These are phyloP conservation scores for Melanopsichium pennsylvanicum DNA, from an alignment of 1,284 basidiomycete species.

Conservation along the genomic window DNA sequence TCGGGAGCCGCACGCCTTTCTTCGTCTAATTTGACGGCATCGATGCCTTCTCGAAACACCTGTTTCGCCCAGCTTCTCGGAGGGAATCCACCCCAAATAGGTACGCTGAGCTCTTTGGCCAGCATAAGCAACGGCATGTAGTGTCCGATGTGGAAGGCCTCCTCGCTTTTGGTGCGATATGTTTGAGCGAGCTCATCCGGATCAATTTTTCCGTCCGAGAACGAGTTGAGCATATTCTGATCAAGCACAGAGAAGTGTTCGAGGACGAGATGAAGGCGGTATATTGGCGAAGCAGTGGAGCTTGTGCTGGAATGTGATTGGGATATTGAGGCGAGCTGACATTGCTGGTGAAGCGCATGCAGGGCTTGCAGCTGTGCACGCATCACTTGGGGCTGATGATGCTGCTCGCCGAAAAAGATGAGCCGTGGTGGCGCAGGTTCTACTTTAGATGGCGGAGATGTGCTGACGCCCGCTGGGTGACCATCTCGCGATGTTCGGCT, in stretches of 20 bases:
- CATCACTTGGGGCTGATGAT: conserved; percentile 55
- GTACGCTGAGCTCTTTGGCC: conserved; percentile 46
- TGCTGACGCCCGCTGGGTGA: neutral
- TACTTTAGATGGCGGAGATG: neutral
- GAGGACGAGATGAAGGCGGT: conserved; percentile 47
- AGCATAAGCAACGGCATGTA: conserved; percentile 54
- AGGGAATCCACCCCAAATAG: conserved; percentile 56
- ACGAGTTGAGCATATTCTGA: conserved; percentile 45
- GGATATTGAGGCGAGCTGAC: conserved; percentile 3
- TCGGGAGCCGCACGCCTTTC: neutral
- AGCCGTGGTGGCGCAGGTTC: conserved; percentile 31
- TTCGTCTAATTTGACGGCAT: conserved; percentile 24
- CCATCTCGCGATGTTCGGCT: neutral
- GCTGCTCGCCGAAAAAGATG: conserved; percentile 57
- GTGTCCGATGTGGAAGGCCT: conserved; percentile 47
- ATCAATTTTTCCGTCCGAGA: conserved; percentile 13
- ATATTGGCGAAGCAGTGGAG: conserved; percentile 6
- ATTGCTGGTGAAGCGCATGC: conserved; percentile 29
- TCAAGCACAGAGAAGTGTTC: conserved; percentile 54
- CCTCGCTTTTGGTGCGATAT: conserved; percentile 34
- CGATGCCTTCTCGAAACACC: conserved; percentile 41
- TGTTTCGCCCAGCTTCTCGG: conserved; percentile 48
- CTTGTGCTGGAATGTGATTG: neutral
- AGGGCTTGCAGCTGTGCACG: conserved; percentile 49
- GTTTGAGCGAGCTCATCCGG: conserved; percentile 21